A percentile compares a stretch with the other conserved stretches of the same genome.
Conservation (phyloP, 228 moss, liverwort and hornwort species). For the Sphagnum fallax region DNA sequence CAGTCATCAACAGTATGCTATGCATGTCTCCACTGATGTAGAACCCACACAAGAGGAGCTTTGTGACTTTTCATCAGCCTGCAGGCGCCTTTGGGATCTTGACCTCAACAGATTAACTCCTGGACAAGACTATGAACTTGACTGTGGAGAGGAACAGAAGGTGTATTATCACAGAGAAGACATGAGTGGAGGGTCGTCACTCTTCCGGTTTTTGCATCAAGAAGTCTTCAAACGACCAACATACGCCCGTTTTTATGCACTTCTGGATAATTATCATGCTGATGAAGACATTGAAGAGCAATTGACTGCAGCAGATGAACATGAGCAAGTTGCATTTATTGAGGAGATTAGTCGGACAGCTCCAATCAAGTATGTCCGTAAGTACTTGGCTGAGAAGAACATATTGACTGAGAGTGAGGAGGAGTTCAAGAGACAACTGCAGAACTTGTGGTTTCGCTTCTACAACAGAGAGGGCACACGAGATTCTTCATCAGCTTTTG, state of each 20-base stretch:
- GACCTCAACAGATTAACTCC: conserved; percentile 43
- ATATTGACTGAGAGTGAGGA: conserved; percentile 19
- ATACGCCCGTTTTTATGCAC: conserved; percentile 39
- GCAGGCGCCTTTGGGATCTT: conserved; percentile 36
- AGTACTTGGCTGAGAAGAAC: conserved; percentile 22
- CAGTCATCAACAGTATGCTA: conserved; percentile 39
- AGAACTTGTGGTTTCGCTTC: conserved; percentile 32
- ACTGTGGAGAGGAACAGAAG: conserved; percentile 28
- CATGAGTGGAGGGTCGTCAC: conserved; percentile 11
- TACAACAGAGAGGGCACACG: conserved; percentile 26
- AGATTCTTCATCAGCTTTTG: conserved; percentile 48
- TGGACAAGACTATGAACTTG: conserved; percentile 37
- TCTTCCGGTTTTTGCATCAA: conserved; percentile 29
- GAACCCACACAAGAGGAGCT: conserved; percentile 35
- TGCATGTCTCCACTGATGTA: conserved; percentile 11
- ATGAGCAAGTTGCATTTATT: conserved; percentile 44
- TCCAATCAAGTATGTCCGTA: conserved; percentile 31
- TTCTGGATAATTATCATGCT: conserved; percentile 39
- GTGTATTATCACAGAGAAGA: conserved; percentile 23
- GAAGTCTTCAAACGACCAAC: conserved; percentile 34
- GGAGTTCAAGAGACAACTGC: conserved; percentile 32
- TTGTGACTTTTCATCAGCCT: conserved; percentile 19
- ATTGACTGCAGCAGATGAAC: conserved; percentile 14
- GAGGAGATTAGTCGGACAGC: conserved; percentile 58
- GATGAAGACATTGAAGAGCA: conserved; percentile 21